These are phyloP conservation scores for Acacia melanoxylon DNA, from an alignment of 306 rosid genomes.

Conservation along the genomic window DNA sequence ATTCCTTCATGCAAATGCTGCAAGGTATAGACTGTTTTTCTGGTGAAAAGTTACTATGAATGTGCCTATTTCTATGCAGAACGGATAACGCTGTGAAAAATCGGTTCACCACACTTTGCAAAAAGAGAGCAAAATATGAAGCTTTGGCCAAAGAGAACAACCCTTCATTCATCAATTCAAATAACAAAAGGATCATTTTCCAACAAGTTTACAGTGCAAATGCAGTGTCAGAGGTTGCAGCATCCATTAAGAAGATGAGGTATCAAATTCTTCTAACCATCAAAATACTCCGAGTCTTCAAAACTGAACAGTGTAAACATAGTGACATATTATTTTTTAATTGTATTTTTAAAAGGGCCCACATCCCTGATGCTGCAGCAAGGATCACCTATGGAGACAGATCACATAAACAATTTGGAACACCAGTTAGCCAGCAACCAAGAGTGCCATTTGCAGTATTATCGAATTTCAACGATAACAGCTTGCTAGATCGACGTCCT, in stretches of 20 bases:
- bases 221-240: conserved; percentile 53
- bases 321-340: conserved; percentile 28
- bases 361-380: conserved; percentile 57
- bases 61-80: conserved; percentile 49
- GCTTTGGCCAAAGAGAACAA: conserved; percentile 88
- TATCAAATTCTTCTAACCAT: conserved; percentile 31
- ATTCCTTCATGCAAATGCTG: conserved; percentile 8
- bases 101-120: conserved; percentile 93
- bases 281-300: conserved; percentile 24
- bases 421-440: conserved; percentile 49
- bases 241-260: conserved; percentile 70
- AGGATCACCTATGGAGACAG: conserved; percentile 57
- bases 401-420: conserved; percentile 58
- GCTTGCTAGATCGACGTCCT: conserved; percentile 54
- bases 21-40: neutral
- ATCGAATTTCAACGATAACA: conserved; percentile 58
- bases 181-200: conserved; percentile 64
- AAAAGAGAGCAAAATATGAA: conserved; percentile 97
- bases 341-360: conserved; percentile 58
- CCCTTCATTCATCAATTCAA: conserved; percentile 60
- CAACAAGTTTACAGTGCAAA: conserved; percentile 52
- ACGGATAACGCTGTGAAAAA: conserved; percentile 99
- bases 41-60: conserved; percentile 11
- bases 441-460: conserved; percentile 85
- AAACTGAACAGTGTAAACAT: neutral